Conservation (phyloP, 129 eudicot species). For the Solidago caesia region DNA sequence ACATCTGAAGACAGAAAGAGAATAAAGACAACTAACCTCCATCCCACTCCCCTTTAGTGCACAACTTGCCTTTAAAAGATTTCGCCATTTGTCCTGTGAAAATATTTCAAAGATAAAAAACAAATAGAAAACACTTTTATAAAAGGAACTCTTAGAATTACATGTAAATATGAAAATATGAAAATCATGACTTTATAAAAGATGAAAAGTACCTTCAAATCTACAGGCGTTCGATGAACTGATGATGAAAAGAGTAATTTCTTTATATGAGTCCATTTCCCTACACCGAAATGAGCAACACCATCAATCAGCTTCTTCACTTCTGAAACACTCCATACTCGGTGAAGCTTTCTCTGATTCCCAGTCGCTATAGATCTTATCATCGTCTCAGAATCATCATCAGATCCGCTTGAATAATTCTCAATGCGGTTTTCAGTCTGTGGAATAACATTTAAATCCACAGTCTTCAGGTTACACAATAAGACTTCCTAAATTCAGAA, state of each 20-base stretch:
- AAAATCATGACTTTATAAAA: conserved; percentile 1
- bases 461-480: not conserved
- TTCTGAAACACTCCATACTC: conserved; percentile 72
- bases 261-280: conserved; percentile 85
- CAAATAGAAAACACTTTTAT: conserved; percentile 6
- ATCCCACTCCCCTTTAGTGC: conserved; percentile 44
- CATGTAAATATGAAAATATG: conserved; percentile 8
- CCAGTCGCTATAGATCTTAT: conserved; percentile 33
- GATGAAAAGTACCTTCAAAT: conserved; percentile 64
- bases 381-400: conserved; percentile 37
- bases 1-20: not conserved
- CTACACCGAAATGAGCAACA: conserved; percentile 75
- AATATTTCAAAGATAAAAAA: conserved; percentile 15
- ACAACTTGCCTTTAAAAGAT: conserved; percentile 79
- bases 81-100: conserved; percentile 91
- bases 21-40: conserved; percentile 41
- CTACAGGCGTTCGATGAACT: conserved; percentile 76
- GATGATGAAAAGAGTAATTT: conserved; percentile 71
- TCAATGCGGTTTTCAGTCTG: conserved; percentile 23
- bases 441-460: conserved; percentile 1
- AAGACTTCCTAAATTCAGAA: not conserved
- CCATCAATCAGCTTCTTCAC: conserved; percentile 77
- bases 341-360: conserved; percentile 59
- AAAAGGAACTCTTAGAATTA: not conserved
- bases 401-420: conserved; percentile 27